Evolutionary conservation across 805 yeast species (phyloP).

Genomic region (Ogataea paraovalis): DNA sequence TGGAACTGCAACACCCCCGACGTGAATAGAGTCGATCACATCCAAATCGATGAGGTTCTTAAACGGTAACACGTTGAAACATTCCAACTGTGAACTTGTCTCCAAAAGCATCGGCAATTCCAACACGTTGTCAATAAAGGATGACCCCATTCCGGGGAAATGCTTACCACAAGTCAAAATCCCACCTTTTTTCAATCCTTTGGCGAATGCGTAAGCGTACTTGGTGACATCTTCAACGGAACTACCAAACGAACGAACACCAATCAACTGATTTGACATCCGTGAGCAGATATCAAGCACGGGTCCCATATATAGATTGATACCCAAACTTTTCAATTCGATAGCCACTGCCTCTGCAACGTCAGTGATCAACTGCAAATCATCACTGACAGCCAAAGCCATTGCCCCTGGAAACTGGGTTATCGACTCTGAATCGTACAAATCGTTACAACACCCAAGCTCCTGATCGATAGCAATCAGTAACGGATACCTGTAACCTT

Average conservation of each 20-base stretch:
- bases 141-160: slow-evolving; percentile 65
- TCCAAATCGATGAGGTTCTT: slow-evolving; percentile 41
- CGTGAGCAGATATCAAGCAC: slow-evolving; percentile 58
- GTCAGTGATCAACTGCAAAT: slow-evolving; percentile 44
- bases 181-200: slow-evolving; percentile 52
- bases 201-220: slow-evolving; percentile 49
- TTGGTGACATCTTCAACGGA: slow-evolving; percentile 55
- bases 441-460: slow-evolving; percentile 58
- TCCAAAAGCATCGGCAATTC: slow-evolving; percentile 60
- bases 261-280: slow-evolving; percentile 51
- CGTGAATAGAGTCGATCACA: slow-evolving; percentile 50
- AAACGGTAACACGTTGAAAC: slow-evolving; percentile 49
- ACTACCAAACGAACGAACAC: slow-evolving; percentile 59
- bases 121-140: slow-evolving; percentile 51
- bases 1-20: slow-evolving; percentile 65
- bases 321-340: slow-evolving; percentile 52
- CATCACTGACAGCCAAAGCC: slow-evolving; percentile 57
- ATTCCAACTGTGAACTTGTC: slow-evolving; percentile 46
- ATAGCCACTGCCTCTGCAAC: slow-evolving; percentile 51
- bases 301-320: slow-evolving; percentile 55
- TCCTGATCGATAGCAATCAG: slow-evolving; percentile 60
- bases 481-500: slow-evolving; percentile 48
- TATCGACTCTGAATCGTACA: slow-evolving; percentile 47
- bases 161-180: slow-evolving; percentile 56
- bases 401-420: slow-evolving; percentile 64